Evolutionary conservation across 768 basidiomycete species (phyloP), one percentile per base, ranked within the genome.

Genomic region (Suillus alpinus): DNA sequence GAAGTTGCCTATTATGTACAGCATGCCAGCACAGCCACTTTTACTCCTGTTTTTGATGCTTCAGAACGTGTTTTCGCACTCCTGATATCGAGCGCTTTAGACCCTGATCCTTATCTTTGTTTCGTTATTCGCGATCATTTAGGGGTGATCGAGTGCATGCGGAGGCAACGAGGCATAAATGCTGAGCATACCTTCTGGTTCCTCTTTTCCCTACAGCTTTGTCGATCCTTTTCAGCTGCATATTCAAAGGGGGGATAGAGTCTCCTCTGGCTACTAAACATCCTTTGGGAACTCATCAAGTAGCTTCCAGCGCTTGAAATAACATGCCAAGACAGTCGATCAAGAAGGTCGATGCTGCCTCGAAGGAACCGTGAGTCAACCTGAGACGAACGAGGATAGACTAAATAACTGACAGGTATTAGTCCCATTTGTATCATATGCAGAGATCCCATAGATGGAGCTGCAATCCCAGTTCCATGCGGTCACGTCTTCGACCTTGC

Each of bases 401-500:
- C 36, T 14, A 9, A 37, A 36, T 55, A 55, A 39, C 52, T 55
- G 23, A 55, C 52, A 55, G 36, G 16, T 37, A 23, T 18, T 6
- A 55, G 52, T 6, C 23, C 52, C 14, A 65, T 63, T 18, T 71
- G 70, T 61, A 64, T 69, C 55, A 56, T 68, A 8, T 72, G 71
- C 53, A 52, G 50, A 39, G 69, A 71, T 43, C 44, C 56, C 1
- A 69, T 68, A 32, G 32, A 47, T 29, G 64, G 56, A 4, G 20
- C 44, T 5, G 60, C 58, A 43, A 52, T 68, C 16, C 59, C 51
- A n/a, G 64, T 65, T 1, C 64, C 65, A 12, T 75, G 73, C 58
- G 62, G 65, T 20, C 69, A 76, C 55, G 31, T 16, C 46, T 72
- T 72, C 63, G 70, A 74, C 66, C 49, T 26, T 9, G 59, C 26